Conservation (phyloP, 1,139 yeast species). For the Geotrichum phurueaensis region DNA sequence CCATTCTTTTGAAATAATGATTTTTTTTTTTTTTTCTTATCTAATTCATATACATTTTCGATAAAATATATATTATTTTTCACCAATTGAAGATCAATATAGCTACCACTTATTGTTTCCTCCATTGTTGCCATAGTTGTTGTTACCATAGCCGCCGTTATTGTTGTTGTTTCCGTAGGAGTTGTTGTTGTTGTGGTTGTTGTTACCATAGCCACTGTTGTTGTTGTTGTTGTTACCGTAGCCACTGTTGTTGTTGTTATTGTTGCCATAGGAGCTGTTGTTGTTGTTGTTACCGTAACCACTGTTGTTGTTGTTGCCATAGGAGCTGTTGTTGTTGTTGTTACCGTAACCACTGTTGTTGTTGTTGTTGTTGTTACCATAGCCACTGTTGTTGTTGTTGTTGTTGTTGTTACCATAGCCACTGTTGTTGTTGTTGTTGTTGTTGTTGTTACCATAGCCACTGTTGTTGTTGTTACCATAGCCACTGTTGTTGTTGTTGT, state of each 20-base stretch:
- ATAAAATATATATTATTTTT: not conserved
- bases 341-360: not conserved
- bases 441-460: not conserved
- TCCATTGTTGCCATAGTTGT: not conserved
- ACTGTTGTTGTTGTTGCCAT: not conserved
- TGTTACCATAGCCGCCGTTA: too few species aligned
- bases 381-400: not conserved
- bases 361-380: not conserved
- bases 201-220: not conserved
- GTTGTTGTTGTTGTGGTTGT: constrained; percentile 1
- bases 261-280: not conserved
- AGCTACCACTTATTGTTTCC: not conserved
- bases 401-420: not conserved
- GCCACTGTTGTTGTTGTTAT: not conserved
- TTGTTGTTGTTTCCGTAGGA: not conserved
- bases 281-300: constrained; percentile 1
- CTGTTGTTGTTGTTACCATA: not conserved
- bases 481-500: not conserved
- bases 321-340: not conserved
- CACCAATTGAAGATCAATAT: not conserved
- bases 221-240: not conserved
- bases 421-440: not conserved
- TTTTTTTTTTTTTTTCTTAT: too few species aligned
- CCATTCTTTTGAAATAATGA: too few species aligned
- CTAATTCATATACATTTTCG: not conserved